Evolutionary conservation across 129 eudicot genomes (phyloP).

Genomic region (Flaveria sonorensis): DNA sequence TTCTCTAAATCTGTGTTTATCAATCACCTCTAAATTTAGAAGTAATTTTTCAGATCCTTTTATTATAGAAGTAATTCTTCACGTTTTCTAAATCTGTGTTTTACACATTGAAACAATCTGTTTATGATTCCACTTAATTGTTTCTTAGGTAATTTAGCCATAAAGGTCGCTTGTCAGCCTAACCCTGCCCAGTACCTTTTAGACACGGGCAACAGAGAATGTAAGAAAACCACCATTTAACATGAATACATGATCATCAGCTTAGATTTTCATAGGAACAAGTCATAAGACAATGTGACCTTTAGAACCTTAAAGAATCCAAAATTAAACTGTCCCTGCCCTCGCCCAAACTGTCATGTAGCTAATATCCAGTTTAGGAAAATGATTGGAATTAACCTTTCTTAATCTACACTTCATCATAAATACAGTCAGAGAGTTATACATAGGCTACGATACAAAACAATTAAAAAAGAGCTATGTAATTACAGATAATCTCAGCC

Average conservation of each 20-base stretch:
- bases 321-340: neutral
- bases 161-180: neutral
- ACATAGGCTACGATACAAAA: too few species aligned
- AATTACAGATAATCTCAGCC: neutral
- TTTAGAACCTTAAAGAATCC: neutral
- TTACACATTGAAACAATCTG: neutral
- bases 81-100: too few species aligned
- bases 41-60: neutral
- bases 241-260: too few species aligned
- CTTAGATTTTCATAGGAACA: too few species aligned
- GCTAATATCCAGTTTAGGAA: constrained; percentile 6
- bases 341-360: constrained; percentile 1
- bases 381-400: neutral
- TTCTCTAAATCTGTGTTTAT: neutral
- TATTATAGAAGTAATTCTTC: neutral
- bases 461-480: neutral
- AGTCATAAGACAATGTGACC: too few species aligned
- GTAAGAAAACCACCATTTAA: neutral
- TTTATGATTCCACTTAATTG: neutral
- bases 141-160: neutral
- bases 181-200: neutral
- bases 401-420: neutral
- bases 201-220: neutral
- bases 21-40: neutral
- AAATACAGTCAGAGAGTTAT: too few species aligned